Base-by-base conservation (phyloP, 108 stramenopile species). In the Parmales sp. region DNA sequence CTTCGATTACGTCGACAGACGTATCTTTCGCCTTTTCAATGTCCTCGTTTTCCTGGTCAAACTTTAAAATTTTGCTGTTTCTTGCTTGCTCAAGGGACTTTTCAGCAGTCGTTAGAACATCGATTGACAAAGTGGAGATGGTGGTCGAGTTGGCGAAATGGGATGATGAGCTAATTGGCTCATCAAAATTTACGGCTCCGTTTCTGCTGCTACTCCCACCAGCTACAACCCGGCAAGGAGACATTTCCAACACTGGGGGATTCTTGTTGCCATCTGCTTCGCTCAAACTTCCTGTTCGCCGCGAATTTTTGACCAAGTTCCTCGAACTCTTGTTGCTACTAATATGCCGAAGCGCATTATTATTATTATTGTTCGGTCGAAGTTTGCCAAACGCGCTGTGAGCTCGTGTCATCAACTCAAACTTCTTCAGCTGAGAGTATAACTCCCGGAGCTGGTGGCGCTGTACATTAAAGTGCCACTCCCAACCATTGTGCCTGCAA, bases 401-500 rank as follows among this genome's bases (percentile, higher is more conserved):
- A 60, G 8, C 13, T 2, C 8, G 5, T 34, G 31, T 60, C 16
- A 60, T 34, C 54, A 13, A 34, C 54, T 60, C 36, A 34, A 60
- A 34, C 54, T 60, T 60, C 31, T 60, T 60, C 16, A 60, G n/a
- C n/a, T n/a, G n/a, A n/a, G n/a, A n/a, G n/a, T n/a, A 60, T 2
- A 60, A 29, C 2, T 60, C 54, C 16, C 54, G 29, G 0, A 60
- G 26, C 26, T 60, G 29, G 11, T 28, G 26, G 31, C 54, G 29
- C 54, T 28, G 26, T 2, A 60, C 31, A 0, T 28, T 60, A 6
- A 60, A 34, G 31, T 34, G 36, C 54, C 54, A 60, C 16, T 60
- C 54, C 16, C 36, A 20, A 3, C 54, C 54, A 28, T 60, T 60
- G 28, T 60, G 54, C 54, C 13, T 28, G 6, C 29, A 34, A 6